These are phyloP conservation scores for Macrocybe sp. DNA, from an alignment of 1,284 basidiomycete species.

Conservation along the genomic window DNA sequence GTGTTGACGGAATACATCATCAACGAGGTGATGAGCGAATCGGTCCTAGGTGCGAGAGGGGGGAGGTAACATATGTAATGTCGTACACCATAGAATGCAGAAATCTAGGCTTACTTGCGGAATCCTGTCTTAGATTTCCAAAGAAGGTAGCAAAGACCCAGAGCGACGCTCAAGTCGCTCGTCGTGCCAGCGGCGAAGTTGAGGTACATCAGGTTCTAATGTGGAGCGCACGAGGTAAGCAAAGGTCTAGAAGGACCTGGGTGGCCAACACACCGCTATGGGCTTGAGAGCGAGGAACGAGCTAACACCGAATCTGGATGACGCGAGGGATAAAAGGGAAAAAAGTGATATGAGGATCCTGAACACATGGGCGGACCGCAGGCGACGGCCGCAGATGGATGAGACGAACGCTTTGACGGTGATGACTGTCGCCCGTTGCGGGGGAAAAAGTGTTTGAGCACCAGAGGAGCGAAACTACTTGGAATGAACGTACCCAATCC, in stretches of 20 bases:
- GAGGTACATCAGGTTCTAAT: constrained; percentile 36
- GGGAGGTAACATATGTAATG: neutral
- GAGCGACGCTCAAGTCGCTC: constrained; percentile 38
- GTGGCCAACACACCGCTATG: constrained; percentile 28
- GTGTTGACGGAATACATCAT: constrained; percentile 45
- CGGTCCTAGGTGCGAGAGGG: constrained; percentile 28
- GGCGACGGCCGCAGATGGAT: no score
- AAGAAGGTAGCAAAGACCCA: constrained; percentile 37
- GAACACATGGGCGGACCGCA: no score
- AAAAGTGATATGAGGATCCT: no score
- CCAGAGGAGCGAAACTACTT: neutral
- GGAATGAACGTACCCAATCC: constrained; percentile 29
- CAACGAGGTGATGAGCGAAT: constrained; percentile 36
- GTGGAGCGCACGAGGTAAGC: constrained; percentile 3
- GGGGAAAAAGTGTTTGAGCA: neutral
- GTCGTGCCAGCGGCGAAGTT: constrained; percentile 36
- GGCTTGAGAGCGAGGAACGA: constrained; percentile 28
- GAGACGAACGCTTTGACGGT: constrained; percentile 36
- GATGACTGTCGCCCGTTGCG: constrained; percentile 28
- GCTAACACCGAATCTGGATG: constrained; percentile 28
- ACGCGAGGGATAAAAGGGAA: constrained; percentile 1
- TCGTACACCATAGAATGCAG: neutral
- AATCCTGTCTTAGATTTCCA: constrained; percentile 38
- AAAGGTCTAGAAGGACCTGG: neutral
- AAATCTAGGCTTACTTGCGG: constrained; percentile 21